These are phyloP conservation scores for Ammopiptanthus mongolicus DNA, from an alignment of 306 rosid genomes.

Conservation along the genomic window DNA sequence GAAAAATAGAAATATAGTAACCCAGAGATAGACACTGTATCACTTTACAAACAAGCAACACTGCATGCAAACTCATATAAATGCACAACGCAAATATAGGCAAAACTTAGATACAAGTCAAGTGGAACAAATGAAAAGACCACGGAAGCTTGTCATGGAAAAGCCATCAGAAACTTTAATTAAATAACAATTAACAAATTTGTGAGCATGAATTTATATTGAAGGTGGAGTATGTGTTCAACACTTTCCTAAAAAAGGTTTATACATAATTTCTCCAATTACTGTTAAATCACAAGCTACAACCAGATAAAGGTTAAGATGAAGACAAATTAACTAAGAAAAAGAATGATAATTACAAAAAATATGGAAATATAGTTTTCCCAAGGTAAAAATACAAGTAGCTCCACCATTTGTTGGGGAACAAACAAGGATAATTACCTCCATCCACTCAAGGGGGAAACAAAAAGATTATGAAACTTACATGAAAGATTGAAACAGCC, in stretches of 20 bases:
- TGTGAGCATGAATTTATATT: not conserved
- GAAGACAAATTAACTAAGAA: not conserved
- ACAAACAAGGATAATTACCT: not conserved
- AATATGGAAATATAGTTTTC: not conserved
- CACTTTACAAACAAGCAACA: not conserved
- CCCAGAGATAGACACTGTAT: not conserved
- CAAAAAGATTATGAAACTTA: constrained; percentile 31
- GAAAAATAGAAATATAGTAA: constrained; percentile 6
- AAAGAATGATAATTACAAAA: not conserved
- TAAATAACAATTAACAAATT: not conserved
- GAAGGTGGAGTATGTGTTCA: not conserved
- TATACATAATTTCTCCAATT: not conserved
- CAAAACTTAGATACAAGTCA: not conserved
- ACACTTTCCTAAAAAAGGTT: not conserved
- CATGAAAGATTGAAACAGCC: constrained; percentile 90
- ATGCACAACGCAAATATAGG: not conserved
- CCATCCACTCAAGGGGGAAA: constrained; percentile 1
- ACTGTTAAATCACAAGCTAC: not conserved
- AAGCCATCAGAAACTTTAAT: not conserved
- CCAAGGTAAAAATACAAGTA: not conserved
- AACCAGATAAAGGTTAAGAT: not conserved
- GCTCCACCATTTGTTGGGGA: constrained; percentile 6
- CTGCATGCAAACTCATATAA: not conserved
- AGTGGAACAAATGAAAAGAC: not conserved
- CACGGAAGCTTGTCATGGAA: not conserved